A percentile compares a stretch with the other conserved stretches of the same genome.
Conservation (phyloP, 2,329 filamentous ascomycete species). For the Coniosporium tulheliwenetii region DNA sequence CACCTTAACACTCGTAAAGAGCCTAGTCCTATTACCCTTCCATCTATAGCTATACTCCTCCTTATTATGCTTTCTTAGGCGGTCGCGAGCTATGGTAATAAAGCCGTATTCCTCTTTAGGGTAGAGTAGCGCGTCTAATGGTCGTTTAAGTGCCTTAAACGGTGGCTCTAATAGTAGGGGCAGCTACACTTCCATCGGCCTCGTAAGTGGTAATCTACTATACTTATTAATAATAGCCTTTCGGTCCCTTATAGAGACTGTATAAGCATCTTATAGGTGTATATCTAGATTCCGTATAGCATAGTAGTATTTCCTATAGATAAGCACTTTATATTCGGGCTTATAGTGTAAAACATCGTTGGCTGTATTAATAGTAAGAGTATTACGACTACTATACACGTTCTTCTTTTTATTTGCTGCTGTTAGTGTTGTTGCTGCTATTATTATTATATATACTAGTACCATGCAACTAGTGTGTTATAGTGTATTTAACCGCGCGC, state of each 20-base stretch:
- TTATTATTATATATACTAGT: too few species aligned
- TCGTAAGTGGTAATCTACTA: neutral
- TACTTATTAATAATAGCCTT: neutral
- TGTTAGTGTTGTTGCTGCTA: neutral
- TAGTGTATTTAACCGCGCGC: neutral
- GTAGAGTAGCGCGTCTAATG: neutral
- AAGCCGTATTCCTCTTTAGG: neutral
- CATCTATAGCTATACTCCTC: conserved; percentile 1
- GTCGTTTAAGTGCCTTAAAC: neutral
- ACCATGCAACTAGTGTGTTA: neutral
- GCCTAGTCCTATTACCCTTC: neutral
- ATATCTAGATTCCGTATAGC: neutral
- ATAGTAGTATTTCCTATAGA: neutral
- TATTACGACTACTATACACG: neutral
- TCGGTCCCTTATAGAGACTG: neutral
- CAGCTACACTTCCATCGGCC: neutral
- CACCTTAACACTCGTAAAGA: conserved; percentile 1
- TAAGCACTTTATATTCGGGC: neutral
- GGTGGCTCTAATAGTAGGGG: neutral
- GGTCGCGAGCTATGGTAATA: neutral
- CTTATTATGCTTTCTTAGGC: neutral
- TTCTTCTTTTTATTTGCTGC: neutral
- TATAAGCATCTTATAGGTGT: neutral
- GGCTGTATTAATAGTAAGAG: neutral
- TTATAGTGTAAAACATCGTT: neutral